Evolutionary conservation across 768 basidiomycete species (phyloP).

Genomic region (Roridomyces roridus): DNA sequence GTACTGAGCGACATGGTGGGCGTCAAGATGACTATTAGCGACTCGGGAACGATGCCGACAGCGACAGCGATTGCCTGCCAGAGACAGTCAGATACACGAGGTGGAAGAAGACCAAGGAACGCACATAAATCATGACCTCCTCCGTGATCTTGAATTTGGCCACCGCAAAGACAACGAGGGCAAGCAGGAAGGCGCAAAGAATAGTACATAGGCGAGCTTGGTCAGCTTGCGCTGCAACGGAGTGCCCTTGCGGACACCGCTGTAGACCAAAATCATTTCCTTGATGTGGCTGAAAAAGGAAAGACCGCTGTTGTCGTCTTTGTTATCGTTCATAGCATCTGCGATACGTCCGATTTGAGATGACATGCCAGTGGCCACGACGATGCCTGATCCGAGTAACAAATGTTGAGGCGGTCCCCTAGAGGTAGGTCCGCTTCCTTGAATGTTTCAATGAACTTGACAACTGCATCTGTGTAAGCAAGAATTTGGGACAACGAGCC

Average conservation of each 20-base stretch:
- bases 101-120: not conserved
- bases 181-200: constrained; percentile 19
- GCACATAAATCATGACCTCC: constrained; percentile 38
- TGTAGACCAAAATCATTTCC: constrained; percentile 27
- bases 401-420: constrained; percentile 50
- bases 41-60: constrained; percentile 18
- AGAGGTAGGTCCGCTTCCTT: constrained; percentile 39
- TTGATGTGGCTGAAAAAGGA: constrained; percentile 31
- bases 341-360: constrained; percentile 55
- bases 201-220: constrained; percentile 18
- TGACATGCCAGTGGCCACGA: constrained; percentile 56
- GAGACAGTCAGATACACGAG: not conserved
- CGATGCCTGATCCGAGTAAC: constrained; percentile 53
- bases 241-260: constrained; percentile 18
- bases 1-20: constrained; percentile 18
- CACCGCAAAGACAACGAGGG: constrained; percentile 19
- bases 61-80: constrained; percentile 10
- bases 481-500: not conserved
- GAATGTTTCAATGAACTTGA: constrained; percentile 43
- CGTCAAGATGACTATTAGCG: constrained; percentile 17
- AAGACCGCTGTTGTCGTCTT: constrained; percentile 22
- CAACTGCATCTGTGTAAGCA: constrained; percentile 32
- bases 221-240: constrained; percentile 23
- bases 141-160: constrained; percentile 36
- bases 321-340: constrained; percentile 37